Conservation (phyloP, 352 stramenopile species). For the Phytophthora multivora region DNA sequence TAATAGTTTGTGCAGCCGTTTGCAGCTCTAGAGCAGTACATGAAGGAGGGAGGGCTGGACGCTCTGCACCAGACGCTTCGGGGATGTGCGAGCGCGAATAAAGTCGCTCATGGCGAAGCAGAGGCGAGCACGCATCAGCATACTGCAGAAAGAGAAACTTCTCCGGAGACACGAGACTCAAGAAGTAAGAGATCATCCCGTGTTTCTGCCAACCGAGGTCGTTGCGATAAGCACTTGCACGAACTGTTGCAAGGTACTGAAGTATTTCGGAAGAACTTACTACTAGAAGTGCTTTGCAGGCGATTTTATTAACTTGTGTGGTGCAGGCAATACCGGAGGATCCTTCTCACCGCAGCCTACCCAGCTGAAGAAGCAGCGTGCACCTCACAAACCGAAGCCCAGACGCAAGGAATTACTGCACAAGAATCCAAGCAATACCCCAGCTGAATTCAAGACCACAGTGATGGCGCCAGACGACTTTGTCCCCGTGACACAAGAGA, state of each 20-base stretch:
- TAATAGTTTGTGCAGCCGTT: constrained; percentile 10
- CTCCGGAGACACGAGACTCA: background rate
- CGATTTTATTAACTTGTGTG: background rate
- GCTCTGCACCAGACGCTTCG: background rate
- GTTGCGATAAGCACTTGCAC: constrained; percentile 6
- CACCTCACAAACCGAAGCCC: background rate
- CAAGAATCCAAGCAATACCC: background rate
- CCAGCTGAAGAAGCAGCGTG: background rate
- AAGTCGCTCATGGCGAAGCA: background rate
- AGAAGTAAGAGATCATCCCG: background rate
- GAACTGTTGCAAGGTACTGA: constrained; percentile 14
- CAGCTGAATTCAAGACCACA: background rate
- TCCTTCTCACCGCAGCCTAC: constrained; percentile 6
- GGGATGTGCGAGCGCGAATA: background rate
- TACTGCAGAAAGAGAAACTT: background rate
- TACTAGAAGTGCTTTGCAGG: background rate
- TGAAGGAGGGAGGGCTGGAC: constrained; percentile 16
- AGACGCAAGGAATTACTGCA: background rate
- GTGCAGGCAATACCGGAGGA: background rate
- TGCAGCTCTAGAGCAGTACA: constrained; percentile 13
- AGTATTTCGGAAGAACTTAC: too few relatives aligned
- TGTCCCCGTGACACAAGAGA: constrained; percentile 7
- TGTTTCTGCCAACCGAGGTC: background rate
- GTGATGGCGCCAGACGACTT: background rate
- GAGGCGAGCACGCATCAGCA: background rate